Evolutionary conservation across 331 rosid species (phyloP), one percentile per base, ranked within the genome.

Genomic region (Cydonia oblonga): DNA sequence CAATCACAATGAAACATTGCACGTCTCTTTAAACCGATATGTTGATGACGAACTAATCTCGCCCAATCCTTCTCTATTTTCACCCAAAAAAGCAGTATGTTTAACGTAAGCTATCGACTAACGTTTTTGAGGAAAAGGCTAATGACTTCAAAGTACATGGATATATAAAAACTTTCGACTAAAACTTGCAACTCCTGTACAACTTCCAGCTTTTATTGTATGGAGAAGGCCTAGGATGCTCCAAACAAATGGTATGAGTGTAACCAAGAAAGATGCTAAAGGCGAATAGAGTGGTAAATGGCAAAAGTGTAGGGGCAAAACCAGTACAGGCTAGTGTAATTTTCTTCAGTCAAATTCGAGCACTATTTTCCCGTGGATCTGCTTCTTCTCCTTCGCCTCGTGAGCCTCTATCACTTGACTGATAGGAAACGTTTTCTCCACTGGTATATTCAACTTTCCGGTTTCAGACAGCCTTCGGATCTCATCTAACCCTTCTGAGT

Each of bases 381-480:
- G 69, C 71, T 79, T 93, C 81, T 60, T 89, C 76, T 93, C 98
- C 74, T 88, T 93, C 46, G 96, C 97, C 82, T 75, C 80, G 20
- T 93, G 98, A 80, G 98, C 98, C 77, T 89, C 96, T 79, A 68
- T 86, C 51, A 93, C 97, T 82, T 87, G 96, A 49, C 83, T 54
- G 35, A 93, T 83, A 33, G 96, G 89, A 85, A 91, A 93, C 60
- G 96, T 85, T 84, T 89, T 89, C 71, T 85, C 91, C 51, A 93
- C 96, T 0, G 97, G 96, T 77, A 93, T 85, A 78, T 82, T 91
- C 82, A 93, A 56, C 84, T 88, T 91, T 65, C 92, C 96, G 7
- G 96, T 85, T 81, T 91, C 96, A 58, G 89, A 84, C 57, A 89
- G 91, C 83, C 75, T 84, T 67, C 86, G 79, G 73, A 91, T 86